phyloP scores from a whole-genome alignment of 805 yeast genomes.

The Pichia thaimueangensis region DNA sequence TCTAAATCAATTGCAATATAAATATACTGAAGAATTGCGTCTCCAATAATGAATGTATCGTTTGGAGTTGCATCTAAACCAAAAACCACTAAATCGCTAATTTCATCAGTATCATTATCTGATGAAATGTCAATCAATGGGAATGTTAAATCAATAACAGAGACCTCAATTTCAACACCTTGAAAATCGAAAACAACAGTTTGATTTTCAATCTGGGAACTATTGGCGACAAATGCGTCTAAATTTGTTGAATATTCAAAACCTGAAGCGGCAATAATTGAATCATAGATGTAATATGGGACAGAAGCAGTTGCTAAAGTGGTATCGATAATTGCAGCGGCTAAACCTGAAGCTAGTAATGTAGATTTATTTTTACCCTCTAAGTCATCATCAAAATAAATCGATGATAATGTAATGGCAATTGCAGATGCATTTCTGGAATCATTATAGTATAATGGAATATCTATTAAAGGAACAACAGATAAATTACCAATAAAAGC shows the following conservation, averaged over 20 bases:
- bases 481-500: constrained; percentile 41
- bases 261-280: constrained; percentile 27
- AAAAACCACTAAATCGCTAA: constrained; percentile 32
- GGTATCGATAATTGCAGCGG: constrained; percentile 42
- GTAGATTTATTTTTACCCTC: constrained; percentile 7
- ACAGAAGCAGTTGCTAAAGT: constrained; percentile 45
- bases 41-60: constrained; percentile 42
- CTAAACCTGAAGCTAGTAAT: constrained; percentile 17
- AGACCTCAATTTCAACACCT: constrained; percentile 45
- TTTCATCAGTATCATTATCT: no score
- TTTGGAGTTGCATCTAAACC: constrained; percentile 29
- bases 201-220: constrained; percentile 25
- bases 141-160: constrained; percentile 26
- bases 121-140: constrained; percentile 4
- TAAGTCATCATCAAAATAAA: constrained; percentile 24
- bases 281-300: constrained; percentile 29
- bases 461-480: constrained; percentile 15
- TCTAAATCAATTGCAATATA: constrained; percentile 53
- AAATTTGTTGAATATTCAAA: constrained; percentile 34
- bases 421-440: constrained; percentile 36
- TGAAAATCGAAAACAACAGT: constrained; percentile 43
- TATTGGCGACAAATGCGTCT: constrained; percentile 41
- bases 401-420: constrained; percentile 38
- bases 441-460: constrained; percentile 15
- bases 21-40: constrained; percentile 43